phyloP scores from a whole-genome alignment of 371 early-diverging fungal species.

The Saksenaea vasiformis region DNA sequence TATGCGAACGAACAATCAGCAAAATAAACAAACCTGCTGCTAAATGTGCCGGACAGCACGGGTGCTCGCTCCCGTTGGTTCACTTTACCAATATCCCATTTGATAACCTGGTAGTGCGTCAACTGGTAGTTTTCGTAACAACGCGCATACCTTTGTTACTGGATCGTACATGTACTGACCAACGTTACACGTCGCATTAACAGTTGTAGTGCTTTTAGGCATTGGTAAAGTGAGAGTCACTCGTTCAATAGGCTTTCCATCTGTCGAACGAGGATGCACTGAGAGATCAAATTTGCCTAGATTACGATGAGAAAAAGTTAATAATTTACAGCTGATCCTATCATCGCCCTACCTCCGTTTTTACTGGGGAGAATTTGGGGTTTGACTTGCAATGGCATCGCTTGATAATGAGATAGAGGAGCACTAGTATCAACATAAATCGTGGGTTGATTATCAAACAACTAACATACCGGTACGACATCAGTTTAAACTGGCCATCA shows the following conservation, averaged over 20 bases:
- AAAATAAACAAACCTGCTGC: constrained; percentile 31
- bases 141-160: constrained; percentile 57
- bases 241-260: constrained; percentile 71
- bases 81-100: constrained; percentile 74
- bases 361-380: constrained; percentile 55
- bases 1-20: not conserved
- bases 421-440: constrained; percentile 32
- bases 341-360: constrained; percentile 46
- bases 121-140: not conserved
- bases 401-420: constrained; percentile 61
- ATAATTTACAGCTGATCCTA: not conserved
- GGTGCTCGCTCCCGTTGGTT: constrained; percentile 60
- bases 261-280: constrained; percentile 65
- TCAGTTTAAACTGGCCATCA: constrained; percentile 88
- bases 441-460: not conserved
- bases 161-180: constrained; percentile 80
- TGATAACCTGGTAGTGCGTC: constrained; percentile 36
- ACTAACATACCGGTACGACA: constrained; percentile 72
- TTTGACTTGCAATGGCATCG: constrained; percentile 66
- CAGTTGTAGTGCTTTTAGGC: constrained; percentile 57
- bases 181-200: constrained; percentile 63
- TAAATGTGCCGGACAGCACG: constrained; percentile 66
- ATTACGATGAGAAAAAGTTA: not conserved
- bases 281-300: constrained; percentile 69
- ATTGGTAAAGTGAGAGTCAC: constrained; percentile 64